Base-by-base conservation (phyloP, 2,329 filamentous ascomycete genomes). In the Colletotrichum musicola region DNA sequence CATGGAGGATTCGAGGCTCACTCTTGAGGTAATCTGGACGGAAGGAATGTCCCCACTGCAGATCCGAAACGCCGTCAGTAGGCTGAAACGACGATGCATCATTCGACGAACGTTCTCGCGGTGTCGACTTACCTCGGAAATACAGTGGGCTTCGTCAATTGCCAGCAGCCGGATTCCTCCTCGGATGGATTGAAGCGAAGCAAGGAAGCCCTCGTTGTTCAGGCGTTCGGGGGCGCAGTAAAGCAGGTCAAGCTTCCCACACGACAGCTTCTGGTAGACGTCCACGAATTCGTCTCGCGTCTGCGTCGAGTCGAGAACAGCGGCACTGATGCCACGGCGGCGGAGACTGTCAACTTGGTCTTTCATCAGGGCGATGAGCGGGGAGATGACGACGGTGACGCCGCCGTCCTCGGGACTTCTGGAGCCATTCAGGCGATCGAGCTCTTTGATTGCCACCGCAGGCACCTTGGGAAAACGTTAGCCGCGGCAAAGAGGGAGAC, bases 181-280 rank as follows among this genome's bases (percentile, higher is more conserved):
- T 0, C 82, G 82, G 0, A 88, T 83, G 13, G 82, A 75, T 50
- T 85, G 86, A 75, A 90, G 87, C 16, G 79, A 84, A 54, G 84
- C 82, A 6, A 90, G 81, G 56, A 90, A 90, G 0, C 83, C 84
- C 72, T 90, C 87, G 64, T 90, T 90, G 72, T 89, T 90, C 12
- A 90, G 78, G 6, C 86, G 80, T 74, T 90, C 88, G 0, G 88
- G 88, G 0, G 88, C 85, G 60, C 86, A 88, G 69, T 89, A 90
- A 4, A 90, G 75, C 2, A 90, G 73, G 4, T 86, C 84, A 7
- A 90, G 73, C 13, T 81, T 76, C 0, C 85, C 87, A 44, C 81
- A 77, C 16, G 81, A 78, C 60, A 85, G 75, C 18, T 74, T 75
- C 10, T 74, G 71, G 44, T 77, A 79, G 57, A 81, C 81, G 1